These are phyloP conservation scores for Moesziomyces sp. DNA, from an alignment of 1,284 basidiomycete genomes.

Conservation along the genomic window DNA sequence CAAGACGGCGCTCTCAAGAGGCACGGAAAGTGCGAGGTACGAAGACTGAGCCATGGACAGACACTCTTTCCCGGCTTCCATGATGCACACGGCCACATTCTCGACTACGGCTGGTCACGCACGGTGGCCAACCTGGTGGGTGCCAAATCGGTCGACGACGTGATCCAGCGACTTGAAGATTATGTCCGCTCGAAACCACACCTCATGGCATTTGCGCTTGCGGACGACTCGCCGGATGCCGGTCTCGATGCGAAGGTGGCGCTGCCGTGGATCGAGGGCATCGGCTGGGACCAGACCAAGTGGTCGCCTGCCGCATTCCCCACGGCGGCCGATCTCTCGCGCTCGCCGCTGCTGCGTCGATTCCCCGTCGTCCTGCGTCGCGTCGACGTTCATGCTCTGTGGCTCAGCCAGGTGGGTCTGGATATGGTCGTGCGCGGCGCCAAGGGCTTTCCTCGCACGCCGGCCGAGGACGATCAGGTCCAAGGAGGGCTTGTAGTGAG, in stretches of 20 bases:
- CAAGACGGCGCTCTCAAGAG: constrained; percentile 4
- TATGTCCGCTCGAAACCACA: constrained; percentile 37
- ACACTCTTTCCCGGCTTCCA: constrained; percentile 55
- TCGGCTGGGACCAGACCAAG: constrained; percentile 90
- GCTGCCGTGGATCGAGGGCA: constrained; percentile 79
- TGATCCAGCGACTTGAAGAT: constrained; percentile 45
- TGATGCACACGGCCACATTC: constrained; percentile 63
- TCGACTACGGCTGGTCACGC: constrained; percentile 57
- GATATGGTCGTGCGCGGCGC: constrained; percentile 19
- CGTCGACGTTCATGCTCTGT: constrained; percentile 83
- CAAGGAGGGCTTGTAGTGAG: constrained; percentile 82
- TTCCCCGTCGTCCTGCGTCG: constrained; percentile 30
- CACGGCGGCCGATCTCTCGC: constrained; percentile 75
- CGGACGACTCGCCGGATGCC: constrained; percentile 1
- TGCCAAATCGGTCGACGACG: constrained; percentile 37
- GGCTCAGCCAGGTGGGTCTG: constrained; percentile 80
- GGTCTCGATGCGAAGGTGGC: neutral
- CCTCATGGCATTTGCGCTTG: constrained; percentile 19
- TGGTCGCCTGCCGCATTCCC: constrained; percentile 72
- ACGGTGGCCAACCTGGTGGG: constrained; percentile 55
- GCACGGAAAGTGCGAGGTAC: constrained; percentile 16
- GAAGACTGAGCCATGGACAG: constrained; percentile 24
- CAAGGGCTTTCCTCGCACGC: constrained; percentile 64
- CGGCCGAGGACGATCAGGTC: constrained; percentile 69
- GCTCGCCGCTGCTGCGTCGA: constrained; percentile 28